These are phyloP conservation scores for Dittrichia graveolens DNA, from an alignment of 129 eudicot species.

Conservation along the genomic window DNA sequence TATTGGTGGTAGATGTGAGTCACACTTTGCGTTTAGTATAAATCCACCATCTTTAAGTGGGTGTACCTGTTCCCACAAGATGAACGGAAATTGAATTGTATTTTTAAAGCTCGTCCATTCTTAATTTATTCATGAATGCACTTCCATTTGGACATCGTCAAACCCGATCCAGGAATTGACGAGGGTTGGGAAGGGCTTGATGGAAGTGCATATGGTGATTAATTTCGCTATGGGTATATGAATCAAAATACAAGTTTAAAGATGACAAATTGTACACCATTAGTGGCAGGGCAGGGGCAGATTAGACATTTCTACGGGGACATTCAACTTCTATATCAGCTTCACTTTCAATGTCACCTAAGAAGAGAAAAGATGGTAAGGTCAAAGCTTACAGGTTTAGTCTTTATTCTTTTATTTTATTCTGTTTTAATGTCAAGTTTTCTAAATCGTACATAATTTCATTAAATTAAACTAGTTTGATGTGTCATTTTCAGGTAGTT, in stretches of 20 bases:
- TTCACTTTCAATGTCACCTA: constrained; percentile 38
- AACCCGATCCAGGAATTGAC: constrained; percentile 38
- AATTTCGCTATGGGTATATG: constrained; percentile 42
- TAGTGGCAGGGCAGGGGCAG: too few species aligned
- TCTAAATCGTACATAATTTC: neutral
- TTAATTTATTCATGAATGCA: too few species aligned
- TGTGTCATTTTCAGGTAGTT: constrained; percentile 51
- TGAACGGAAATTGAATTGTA: neutral
- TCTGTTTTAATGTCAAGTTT: constrained; percentile 26
- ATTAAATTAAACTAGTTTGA: neutral
- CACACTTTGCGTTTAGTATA: constrained; percentile 29
- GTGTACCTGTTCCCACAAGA: constrained; percentile 34
- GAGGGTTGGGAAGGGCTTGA: constrained; percentile 51
- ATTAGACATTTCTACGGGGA: constrained; percentile 27
- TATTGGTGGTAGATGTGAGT: constrained; percentile 47
- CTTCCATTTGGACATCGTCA: too few species aligned
- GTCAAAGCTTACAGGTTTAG: constrained; percentile 54
- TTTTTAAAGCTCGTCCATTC: too few species aligned
- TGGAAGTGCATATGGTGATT: constrained; percentile 35
- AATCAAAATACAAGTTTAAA: constrained; percentile 40
- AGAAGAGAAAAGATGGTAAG: constrained; percentile 79
- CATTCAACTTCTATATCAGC: constrained; percentile 26
- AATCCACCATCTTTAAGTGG: constrained; percentile 41
- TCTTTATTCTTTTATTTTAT: neutral
- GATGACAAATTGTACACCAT: too few species aligned